Evolutionary conservation across 2,329 filamentous ascomycete genomes (phyloP), one percentile per base, ranked within the genome.

Genomic region (Colletotrichum orbiculare): DNA sequence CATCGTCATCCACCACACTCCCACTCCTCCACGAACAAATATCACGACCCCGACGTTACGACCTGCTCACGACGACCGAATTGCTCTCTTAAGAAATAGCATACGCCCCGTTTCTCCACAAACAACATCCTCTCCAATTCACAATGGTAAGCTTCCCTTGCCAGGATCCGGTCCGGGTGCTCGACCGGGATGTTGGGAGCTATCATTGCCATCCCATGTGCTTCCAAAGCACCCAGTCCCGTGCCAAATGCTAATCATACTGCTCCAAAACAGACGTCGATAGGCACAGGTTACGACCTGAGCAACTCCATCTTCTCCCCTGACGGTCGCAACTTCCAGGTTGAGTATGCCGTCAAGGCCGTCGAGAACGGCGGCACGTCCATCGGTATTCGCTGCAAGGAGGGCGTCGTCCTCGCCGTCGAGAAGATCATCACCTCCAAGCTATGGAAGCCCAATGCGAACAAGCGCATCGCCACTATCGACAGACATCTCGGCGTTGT

Each of bases 261-360:
- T 42, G 13, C 35, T 53, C 43, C 72, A 17, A 12, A 9, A 25
- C n/a, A 99, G 96, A 99, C 96, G 76, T 99, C 96, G 77, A 99
- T 99, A 91, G 96, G 96, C 78, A 99, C 96, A 75, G 96, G 96
- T 77, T 99, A 99, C 84, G 96, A 99, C 89, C 91, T 99, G 75
- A 93, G 93, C 79, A 99, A 99, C 88, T 98, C 96, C 76, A 96
- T 98, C 85, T 99, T 98, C 87, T 98, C 96, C 53, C 96, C 96
- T 71, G 96, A 99, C 83, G 96, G 96, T 77, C 92, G 96, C 73
- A 99, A 99, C 81, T 99, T 99, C 81, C 96, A 99, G 82, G 93
- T 96, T 80, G 96, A 99, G 86, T 99, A 99, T 80, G 96, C 96
- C 71, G 91, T 96, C 73, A 99, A 99, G 86, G 96, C 96, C 61